Base-by-base conservation (phyloP, 1,284 basidiomycete genomes). In the Wolfiporia cocos region DNA sequence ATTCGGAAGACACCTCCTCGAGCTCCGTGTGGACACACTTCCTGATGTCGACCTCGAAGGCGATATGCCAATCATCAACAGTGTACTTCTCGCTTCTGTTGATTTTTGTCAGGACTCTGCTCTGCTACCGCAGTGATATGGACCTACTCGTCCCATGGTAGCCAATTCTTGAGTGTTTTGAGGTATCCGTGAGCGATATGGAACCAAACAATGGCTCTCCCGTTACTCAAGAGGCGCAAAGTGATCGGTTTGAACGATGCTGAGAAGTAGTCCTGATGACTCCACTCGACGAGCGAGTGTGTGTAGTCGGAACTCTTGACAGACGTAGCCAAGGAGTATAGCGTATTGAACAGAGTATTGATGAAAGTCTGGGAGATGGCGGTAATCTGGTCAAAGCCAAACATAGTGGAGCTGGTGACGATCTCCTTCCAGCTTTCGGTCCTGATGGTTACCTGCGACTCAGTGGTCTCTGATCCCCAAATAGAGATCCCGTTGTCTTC, bases 1-100 rank as follows among this genome's bases (percentile, higher is more conserved):
- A 53, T 1, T 42, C 28, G 1, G 43, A 38, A n/a, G 47, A 49
- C 2, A 46, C 26, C 5, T 37, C 43, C 5, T 37, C 43, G 31
- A 46, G 39, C 14, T 48, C 34, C 3, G 23, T 34, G 17, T 54
- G 47, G 5, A 48, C 47, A 34, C 39, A 39, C 28, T 49, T 45
- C 34, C 47, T 47, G 17, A 59, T 10, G 23, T 49, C 44, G 6
- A 61, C 55, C 40, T 56, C 55, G 50, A 59, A 61, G 5, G 54
- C 54, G 14, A 59, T 37, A 15, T 44, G 44, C 52, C 54, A 54
- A 7, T 48, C 32, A 3, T 43, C 29, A 42, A 56, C 50, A 6
- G 20, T 7, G 32, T 41, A 30, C 21, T 34, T 12, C 6, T 43
- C 39, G 11, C 18, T 21, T 4, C 50, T 52, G 23, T 5, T 28